A percentile compares a stretch with the other conserved stretches of the same genome.
These are phyloP conservation scores for Colletotrichum cordylinicola DNA, from an alignment of 2,329 filamentous ascomycete genomes.

Conservation along the genomic window DNA sequence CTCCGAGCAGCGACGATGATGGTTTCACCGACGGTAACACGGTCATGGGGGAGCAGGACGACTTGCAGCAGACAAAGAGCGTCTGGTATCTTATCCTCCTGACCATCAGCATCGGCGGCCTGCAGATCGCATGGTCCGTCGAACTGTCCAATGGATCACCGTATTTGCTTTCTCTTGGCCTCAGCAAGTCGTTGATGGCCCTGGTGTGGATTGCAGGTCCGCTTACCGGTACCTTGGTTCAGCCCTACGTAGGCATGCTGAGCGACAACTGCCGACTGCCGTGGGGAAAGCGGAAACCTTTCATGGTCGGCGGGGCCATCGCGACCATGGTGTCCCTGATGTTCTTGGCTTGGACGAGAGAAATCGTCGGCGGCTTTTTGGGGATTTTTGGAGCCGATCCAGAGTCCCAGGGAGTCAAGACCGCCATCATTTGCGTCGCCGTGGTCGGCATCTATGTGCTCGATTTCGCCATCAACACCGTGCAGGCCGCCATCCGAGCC, in stretches of 20 bases:
- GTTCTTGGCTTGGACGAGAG: slow-evolving; percentile 75
- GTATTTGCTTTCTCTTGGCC: slow-evolving; percentile 78
- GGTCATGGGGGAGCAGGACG: slow-evolving; percentile 12
- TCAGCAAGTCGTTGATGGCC: slow-evolving; percentile 84
- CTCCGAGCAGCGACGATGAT: slow-evolving; percentile 11
- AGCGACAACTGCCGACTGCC: slow-evolving; percentile 78
- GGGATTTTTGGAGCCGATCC: slow-evolving; percentile 73
- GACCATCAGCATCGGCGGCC: slow-evolving; percentile 84
- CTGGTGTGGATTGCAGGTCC: slow-evolving; percentile 87
- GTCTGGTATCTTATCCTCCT: slow-evolving; percentile 85
- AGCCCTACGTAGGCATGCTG: slow-evolving; percentile 82
- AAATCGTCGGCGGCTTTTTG: slow-evolving; percentile 72
- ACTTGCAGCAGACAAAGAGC: slow-evolving; percentile 73
- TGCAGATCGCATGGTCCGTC: slow-evolving; percentile 96
- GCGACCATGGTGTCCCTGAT: slow-evolving; percentile 73
- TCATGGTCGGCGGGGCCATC: slow-evolving; percentile 74
- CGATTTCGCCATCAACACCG: slow-evolving; percentile 96
- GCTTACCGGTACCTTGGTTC: slow-evolving; percentile 78
- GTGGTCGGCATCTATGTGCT: slow-evolving; percentile 88
- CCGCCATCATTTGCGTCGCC: slow-evolving; percentile 75
- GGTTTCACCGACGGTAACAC: slow-evolving; percentile 4
- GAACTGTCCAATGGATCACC: slow-evolving; percentile 93
- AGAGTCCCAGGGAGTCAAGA: slow-evolving; percentile 69
- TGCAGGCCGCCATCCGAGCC: slow-evolving; percentile 89
- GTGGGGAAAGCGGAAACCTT: slow-evolving; percentile 83